These are phyloP conservation scores for Coemansia sp. DNA, from an alignment of 192 early-diverging fungal species.

Conservation along the genomic window DNA sequence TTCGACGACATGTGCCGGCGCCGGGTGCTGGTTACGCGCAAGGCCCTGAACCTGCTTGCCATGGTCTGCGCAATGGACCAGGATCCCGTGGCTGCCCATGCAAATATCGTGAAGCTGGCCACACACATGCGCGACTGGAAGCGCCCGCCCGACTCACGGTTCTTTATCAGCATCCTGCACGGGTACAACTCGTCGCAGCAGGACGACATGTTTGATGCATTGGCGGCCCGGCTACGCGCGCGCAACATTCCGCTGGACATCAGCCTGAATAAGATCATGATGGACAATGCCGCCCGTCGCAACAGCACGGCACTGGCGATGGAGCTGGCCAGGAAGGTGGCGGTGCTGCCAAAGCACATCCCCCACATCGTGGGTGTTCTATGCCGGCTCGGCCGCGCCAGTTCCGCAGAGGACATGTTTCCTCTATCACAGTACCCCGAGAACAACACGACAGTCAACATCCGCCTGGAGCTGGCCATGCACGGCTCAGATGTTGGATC, in stretches of 20 bases:
- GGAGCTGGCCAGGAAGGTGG: constrained; percentile 7
- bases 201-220: constrained; percentile 31
- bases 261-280: constrained; percentile 6
- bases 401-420: neutral
- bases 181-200: constrained; percentile 29
- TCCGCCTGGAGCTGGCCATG: constrained; percentile 14
- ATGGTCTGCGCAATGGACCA: constrained; percentile 7
- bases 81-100: no score
- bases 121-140: constrained; percentile 33
- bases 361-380: constrained; percentile 10
- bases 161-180: constrained; percentile 22
- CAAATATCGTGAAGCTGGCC: no score
- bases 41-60: constrained; percentile 9
- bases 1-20: constrained; percentile 14
- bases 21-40: neutral
- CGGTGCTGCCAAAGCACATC: neutral
- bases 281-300: constrained; percentile 23
- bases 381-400: constrained; percentile 1
- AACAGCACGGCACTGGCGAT: neutral
- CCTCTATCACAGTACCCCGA: constrained; percentile 6
- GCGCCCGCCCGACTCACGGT: constrained; percentile 2
- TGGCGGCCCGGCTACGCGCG: constrained; percentile 13
- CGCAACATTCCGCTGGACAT: neutral
- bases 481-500: neutral
- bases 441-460: constrained; percentile 31